Percentiles rank a stretch among this genome's conserved stretches.
Conservation (phyloP, 305 asterid genomes). For the Fraxinus platypoda region DNA sequence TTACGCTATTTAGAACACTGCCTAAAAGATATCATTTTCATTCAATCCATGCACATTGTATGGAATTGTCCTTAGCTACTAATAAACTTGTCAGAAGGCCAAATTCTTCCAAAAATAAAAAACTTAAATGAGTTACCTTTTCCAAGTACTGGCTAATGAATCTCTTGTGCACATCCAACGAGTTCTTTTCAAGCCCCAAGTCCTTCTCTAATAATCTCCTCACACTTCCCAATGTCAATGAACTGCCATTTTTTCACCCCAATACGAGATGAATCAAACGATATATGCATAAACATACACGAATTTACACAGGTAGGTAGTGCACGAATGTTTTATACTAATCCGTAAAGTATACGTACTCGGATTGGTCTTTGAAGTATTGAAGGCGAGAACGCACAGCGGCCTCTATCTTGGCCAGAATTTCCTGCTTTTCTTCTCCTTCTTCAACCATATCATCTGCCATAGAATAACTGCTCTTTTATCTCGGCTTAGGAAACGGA, state of each 20-base stretch:
- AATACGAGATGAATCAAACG: not conserved
- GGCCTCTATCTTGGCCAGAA: constrained; percentile 43
- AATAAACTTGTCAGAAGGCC: not conserved
- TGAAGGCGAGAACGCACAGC: constrained; percentile 55
- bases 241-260: constrained; percentile 40
- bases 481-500: not conserved
- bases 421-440: constrained; percentile 31
- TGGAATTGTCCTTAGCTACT: not conserved
- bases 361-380: constrained; percentile 62
- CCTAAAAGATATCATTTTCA: not conserved
- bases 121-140: constrained; percentile 44
- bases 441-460: constrained; percentile 35
- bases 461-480: not conserved
- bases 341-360: constrained; percentile 23
- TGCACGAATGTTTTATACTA: not conserved
- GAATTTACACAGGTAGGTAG: not conserved
- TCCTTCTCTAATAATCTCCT: constrained; percentile 84
- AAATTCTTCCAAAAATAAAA: constrained; percentile 1
- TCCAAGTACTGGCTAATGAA: constrained; percentile 58
- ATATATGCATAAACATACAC: not conserved
- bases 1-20: too few species aligned
- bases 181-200: constrained; percentile 57
- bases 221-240: constrained; percentile 64
- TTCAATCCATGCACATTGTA: not conserved
- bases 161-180: constrained; percentile 80